Conservation (phyloP, 805 yeast genomes). For the Blastobotrys americana region DNA sequence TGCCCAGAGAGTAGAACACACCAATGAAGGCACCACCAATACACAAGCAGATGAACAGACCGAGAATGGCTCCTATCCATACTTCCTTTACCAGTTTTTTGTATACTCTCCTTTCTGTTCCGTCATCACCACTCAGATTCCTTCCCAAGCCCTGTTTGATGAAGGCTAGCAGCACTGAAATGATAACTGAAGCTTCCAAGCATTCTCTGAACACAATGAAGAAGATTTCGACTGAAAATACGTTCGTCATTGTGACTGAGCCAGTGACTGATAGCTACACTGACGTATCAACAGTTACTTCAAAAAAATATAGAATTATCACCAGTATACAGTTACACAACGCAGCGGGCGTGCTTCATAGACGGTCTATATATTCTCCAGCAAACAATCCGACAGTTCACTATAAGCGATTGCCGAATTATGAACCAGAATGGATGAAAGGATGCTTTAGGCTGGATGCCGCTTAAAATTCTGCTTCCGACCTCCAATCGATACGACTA, state of each 20-base stretch:
- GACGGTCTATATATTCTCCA: too few relatives aligned
- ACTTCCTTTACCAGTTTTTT: slow-evolving; percentile 67
- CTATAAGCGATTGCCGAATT: too few relatives aligned
- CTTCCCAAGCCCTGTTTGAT: slow-evolving; percentile 77
- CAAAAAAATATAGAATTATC: too few relatives aligned
- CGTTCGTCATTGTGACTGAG: slow-evolving; percentile 34
- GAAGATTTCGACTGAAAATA: slow-evolving; percentile 61
- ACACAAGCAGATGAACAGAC: slow-evolving; percentile 69
- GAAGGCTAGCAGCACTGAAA: slow-evolving; percentile 87
- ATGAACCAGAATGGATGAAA: too few relatives aligned
- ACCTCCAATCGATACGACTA: too few relatives aligned
- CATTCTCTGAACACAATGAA: slow-evolving; percentile 91
- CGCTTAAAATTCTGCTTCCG: too few relatives aligned
- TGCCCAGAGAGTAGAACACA: slow-evolving; percentile 72
- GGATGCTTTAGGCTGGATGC: too few relatives aligned
- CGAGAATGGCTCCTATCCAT: slow-evolving; percentile 73
- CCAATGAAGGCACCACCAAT: slow-evolving; percentile 94
- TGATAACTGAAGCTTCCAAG: slow-evolving; percentile 84
- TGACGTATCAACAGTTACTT: too few relatives aligned
- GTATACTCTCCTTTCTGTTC: slow-evolving; percentile 38
- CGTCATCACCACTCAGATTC: slow-evolving; percentile 22
- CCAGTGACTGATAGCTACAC: too few relatives aligned
- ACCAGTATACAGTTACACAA: too few relatives aligned
- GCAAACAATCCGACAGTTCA: too few relatives aligned
- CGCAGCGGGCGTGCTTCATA: too few relatives aligned